These are phyloP conservation scores for Sparassis latifolia DNA, from an alignment of 1,284 basidiomycete genomes.

Conservation along the genomic window DNA sequence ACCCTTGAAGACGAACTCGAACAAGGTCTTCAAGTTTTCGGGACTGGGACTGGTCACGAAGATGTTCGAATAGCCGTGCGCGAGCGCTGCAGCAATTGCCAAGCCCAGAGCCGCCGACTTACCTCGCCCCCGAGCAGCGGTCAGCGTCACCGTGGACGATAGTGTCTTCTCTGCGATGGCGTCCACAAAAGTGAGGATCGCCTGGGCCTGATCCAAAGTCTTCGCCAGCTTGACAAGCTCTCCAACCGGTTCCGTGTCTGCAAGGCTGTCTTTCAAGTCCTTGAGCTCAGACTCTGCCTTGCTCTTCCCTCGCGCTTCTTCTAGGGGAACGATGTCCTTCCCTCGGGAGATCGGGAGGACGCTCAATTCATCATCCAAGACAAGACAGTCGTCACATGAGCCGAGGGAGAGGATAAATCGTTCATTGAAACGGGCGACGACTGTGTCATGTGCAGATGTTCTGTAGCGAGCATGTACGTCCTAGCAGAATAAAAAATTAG, in stretches of 20 bases:
- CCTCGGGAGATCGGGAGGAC: constrained; percentile 95
- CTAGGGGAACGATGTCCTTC: constrained; percentile 81
- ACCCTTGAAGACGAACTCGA: constrained; percentile 98
- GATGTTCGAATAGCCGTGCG: constrained; percentile 95
- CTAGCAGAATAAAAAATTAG: constrained; percentile 31
- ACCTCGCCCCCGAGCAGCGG: constrained; percentile 91
- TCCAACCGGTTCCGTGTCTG: constrained; percentile 84
- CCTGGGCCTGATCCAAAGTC: constrained; percentile 91
- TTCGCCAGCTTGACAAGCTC: constrained; percentile 89
- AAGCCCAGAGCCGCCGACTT: constrained; percentile 96
- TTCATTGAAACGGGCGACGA: constrained; percentile 96
- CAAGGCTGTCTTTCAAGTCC: constrained; percentile 76
- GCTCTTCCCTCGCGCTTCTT: constrained; percentile 50
- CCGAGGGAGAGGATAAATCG: constrained; percentile 94
- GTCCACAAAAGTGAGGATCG: constrained; percentile 88
- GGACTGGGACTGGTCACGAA: constrained; percentile 98
- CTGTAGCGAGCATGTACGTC: constrained; percentile 93
- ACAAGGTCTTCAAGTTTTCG: constrained; percentile 97
- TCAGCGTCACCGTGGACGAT: constrained; percentile 92
- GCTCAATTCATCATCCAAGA: constrained; percentile 97
- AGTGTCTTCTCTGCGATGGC: constrained; percentile 90
- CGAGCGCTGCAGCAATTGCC: constrained; percentile 89
- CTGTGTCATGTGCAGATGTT: constrained; percentile 85
- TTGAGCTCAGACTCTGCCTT: constrained; percentile 67
- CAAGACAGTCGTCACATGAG: constrained; percentile 84